A percentile compares a stretch with the other conserved stretches of the same genome.
Evolutionary conservation across 2,329 filamentous ascomycete genomes (phyloP).

Genomic region (Neonectria coccinea): DNA sequence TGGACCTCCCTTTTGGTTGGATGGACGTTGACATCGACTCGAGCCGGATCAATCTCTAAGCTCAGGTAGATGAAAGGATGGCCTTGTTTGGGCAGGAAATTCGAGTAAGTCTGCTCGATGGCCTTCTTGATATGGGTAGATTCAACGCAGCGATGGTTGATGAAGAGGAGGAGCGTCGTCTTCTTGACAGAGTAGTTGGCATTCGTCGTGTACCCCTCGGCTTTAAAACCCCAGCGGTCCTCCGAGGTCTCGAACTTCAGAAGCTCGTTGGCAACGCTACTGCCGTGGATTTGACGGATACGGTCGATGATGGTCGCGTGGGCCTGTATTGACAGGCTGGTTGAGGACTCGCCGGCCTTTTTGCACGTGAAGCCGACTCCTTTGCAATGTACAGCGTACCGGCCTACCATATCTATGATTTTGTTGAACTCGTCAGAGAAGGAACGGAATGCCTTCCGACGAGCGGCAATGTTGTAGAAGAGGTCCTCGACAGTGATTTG

Average conservation of each 20-base stretch:
- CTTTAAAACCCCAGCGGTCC: slow-evolving; percentile 84
- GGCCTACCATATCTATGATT: slow-evolving; percentile 93
- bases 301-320: slow-evolving; percentile 80
- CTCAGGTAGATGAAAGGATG: slow-evolving; percentile 95
- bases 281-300: slow-evolving; percentile 91
- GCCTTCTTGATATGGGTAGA: slow-evolving; percentile 89
- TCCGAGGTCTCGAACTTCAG: slow-evolving; percentile 80
- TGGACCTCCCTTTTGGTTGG: slow-evolving; percentile 97
- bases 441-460: slow-evolving; percentile 90
- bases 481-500: slow-evolving; percentile 97
- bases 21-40: slow-evolving; percentile 97
- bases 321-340: slow-evolving; percentile 82
- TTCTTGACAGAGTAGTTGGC: slow-evolving; percentile 96
- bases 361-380: slow-evolving; percentile 97
- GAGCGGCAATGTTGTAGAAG: slow-evolving; percentile 95
- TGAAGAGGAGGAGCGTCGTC: slow-evolving; percentile 89
- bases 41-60: slow-evolving; percentile 89
- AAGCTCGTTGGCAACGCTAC: slow-evolving; percentile 86
- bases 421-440: slow-evolving; percentile 96
- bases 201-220: slow-evolving; percentile 85
- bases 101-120: slow-evolving; percentile 88
- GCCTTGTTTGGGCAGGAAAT: slow-evolving; percentile 90
- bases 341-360: slow-evolving; percentile 89
- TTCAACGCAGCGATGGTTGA: slow-evolving; percentile 95
- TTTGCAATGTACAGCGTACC: slow-evolving; percentile 91